A percentile compares a stretch with the other conserved stretches of the same genome.
These are phyloP conservation scores for Vaccinium darrowii DNA, from an alignment of 148 eudicot species.

Conservation along the genomic window DNA sequence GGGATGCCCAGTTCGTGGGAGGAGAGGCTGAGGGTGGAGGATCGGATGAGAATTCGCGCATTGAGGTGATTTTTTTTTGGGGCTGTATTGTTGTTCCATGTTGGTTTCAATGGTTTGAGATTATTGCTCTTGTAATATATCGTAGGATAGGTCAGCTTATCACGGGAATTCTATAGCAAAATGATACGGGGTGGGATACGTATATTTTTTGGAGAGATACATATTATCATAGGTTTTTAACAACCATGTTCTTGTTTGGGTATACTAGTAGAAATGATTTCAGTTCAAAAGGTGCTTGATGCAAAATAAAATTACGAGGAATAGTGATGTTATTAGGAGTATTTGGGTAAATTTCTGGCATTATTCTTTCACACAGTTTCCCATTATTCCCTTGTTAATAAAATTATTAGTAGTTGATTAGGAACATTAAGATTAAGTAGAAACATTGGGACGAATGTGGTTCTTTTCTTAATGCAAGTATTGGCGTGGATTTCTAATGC, in stretches of 20 bases:
- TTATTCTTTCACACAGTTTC: neutral
- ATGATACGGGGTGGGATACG: neutral
- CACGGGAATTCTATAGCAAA: neutral
- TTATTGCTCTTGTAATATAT: neutral
- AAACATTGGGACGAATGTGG: neutral
- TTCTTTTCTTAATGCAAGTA: neutral
- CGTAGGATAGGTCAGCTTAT: neutral
- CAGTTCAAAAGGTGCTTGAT: neutral
- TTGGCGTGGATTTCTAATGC: neutral
- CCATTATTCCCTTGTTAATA: neutral
- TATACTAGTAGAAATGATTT: neutral
- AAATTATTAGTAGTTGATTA: neutral
- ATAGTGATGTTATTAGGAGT: neutral
- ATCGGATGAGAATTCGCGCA: too few species aligned
- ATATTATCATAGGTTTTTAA: neutral
- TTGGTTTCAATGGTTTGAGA: neutral
- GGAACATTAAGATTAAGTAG: neutral
- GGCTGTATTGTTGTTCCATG: neutral
- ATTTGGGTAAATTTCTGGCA: neutral
- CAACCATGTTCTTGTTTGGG: neutral
- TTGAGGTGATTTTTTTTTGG: neutral
- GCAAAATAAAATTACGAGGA: neutral
- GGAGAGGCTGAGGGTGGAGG: too few species aligned
- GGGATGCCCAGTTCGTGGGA: too few species aligned
- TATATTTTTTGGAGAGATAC: neutral